Base-by-base conservation (phyloP, 305 asterid species). In the Fraxinus floribunda region DNA sequence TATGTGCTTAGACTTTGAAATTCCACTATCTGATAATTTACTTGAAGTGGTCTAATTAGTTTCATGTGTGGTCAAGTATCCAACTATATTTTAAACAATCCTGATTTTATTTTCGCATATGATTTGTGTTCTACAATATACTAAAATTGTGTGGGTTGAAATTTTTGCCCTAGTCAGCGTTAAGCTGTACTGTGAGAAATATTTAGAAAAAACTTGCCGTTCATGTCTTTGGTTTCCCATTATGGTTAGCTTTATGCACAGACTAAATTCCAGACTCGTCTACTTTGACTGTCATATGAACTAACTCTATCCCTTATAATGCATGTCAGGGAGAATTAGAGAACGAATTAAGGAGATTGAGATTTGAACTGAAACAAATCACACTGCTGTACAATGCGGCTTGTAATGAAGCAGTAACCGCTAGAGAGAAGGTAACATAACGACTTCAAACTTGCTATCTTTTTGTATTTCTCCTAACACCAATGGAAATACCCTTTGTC, bases 371-470 rank as follows among this genome's bases (percentile, higher is more conserved):
- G 49, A 77, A 77, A 71, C 80, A 77, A 8, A 32, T 36, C 71
- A 55, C 68, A 30, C 22, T 16, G 26, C 36, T 29, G 72, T 77
- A 77, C 46, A 77, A 55, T 30, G 73, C 46, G 3, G 80, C 80
- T 9, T 52, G 80, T 62, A 57, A 77, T 32, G 72, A 77, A 77
- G 41, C 80, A 7, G 80, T 1, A 52, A 77, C 80, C 60, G 80
- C 80, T n/a, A 55, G 80, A 30, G 73, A 77, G n/a, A 77, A 77
- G 80, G 80, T 77, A 77, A 77, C 24, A 29, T 55, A 30, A 77
- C 5, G 38, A 30, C 71, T 7, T 49, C 29, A 49, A 35, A 35
- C 73, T 30, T 7, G 38, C 49, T 30, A 10, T 30, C 29, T 57
- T 32, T 77, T 32, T 71, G n/a, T 30, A 30, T 32, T 30, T 71